Conservation (phyloP, 2,329 filamentous ascomycete species). For the Orbilia ellipsospora region DNA sequence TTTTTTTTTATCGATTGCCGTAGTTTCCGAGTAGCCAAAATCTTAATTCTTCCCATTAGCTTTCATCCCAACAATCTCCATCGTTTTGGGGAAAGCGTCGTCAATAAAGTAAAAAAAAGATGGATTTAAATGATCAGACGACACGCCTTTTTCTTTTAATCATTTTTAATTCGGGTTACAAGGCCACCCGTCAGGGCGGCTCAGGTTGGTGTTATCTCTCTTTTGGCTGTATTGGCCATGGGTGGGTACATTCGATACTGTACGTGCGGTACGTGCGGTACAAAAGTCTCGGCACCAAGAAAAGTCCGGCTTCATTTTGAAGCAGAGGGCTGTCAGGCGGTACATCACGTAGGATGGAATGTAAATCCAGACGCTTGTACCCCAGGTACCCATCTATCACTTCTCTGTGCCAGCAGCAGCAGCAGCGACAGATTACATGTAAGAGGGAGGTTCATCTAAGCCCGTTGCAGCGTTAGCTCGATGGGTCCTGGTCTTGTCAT, state of each 20-base stretch:
- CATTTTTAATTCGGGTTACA: constrained; percentile 11
- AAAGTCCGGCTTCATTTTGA: constrained; percentile 5
- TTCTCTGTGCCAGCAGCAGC: constrained; percentile 13
- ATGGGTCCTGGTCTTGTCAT: constrained; percentile 21
- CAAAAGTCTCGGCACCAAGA: constrained; percentile 1
- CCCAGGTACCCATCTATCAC: constrained; percentile 25
- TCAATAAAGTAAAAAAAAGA: constrained; percentile 29
- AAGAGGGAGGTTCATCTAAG: constrained; percentile 12
- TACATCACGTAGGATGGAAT: constrained; percentile 42
- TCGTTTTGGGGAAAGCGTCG: constrained; percentile 45
- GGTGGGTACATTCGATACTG: constrained; percentile 34
- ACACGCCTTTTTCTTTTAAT: constrained; percentile 24
- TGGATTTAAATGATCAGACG: constrained; percentile 46
- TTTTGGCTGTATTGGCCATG: constrained; percentile 14
- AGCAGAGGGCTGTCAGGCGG: constrained; percentile 30
- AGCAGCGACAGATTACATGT: background rate
- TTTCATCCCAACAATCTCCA: constrained; percentile 50
- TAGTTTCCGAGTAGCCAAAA: constrained; percentile 51
- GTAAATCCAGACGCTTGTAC: constrained; percentile 28
- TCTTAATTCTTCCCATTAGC: constrained; percentile 33
- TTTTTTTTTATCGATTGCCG: constrained; percentile 45
- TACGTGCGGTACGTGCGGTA: no score
- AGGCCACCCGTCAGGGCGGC: constrained; percentile 48
- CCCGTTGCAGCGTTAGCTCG: constrained; percentile 36
- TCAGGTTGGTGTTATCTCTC: constrained; percentile 15